Percentiles rank a stretch among this genome's conserved stretches.
Conservation (phyloP, 192 early-diverging fungal species). For the Coemansia furcata region DNA sequence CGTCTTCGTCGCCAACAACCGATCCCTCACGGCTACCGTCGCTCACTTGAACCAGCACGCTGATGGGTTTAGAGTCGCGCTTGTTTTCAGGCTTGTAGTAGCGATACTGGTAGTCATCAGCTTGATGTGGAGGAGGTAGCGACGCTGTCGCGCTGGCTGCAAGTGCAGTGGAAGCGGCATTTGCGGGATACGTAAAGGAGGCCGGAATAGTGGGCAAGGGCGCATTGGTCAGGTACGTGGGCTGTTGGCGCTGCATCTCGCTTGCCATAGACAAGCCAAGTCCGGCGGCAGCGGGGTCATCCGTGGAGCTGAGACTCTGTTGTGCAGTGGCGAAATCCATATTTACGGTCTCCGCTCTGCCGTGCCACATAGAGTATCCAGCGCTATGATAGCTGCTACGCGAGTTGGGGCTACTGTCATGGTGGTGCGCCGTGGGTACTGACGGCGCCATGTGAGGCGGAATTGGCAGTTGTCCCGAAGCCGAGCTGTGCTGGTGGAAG, state of each 20-base stretch:
- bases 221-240: constrained; percentile 13
- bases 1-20: constrained; percentile 5
- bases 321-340: constrained; percentile 49
- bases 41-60: constrained; percentile 41
- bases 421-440: constrained; percentile 2
- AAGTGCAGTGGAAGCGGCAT: constrained; percentile 3
- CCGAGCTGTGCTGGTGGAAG: constrained; percentile 36
- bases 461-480: constrained; percentile 14
- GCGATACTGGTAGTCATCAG: constrained; percentile 4
- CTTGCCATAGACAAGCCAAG: neutral
- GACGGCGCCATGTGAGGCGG: constrained; percentile 8
- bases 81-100: constrained; percentile 1
- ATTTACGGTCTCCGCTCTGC: constrained; percentile 40
- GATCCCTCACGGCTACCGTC: constrained; percentile 25
- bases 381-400: constrained; percentile 53
- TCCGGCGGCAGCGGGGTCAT: constrained; percentile 16
- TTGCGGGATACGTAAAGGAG: constrained; percentile 2
- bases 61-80: constrained; percentile 26
- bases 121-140: neutral
- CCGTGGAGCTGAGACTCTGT: constrained; percentile 48
- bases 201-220: constrained; percentile 27
- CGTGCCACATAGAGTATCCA: constrained; percentile 41
- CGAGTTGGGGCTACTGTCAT: constrained; percentile 43
- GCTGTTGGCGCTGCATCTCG: neutral
- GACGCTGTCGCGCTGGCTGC: constrained; percentile 8